Base-by-base conservation (phyloP, 2,329 filamentous ascomycete species). In the Blastomyces silverae region DNA sequence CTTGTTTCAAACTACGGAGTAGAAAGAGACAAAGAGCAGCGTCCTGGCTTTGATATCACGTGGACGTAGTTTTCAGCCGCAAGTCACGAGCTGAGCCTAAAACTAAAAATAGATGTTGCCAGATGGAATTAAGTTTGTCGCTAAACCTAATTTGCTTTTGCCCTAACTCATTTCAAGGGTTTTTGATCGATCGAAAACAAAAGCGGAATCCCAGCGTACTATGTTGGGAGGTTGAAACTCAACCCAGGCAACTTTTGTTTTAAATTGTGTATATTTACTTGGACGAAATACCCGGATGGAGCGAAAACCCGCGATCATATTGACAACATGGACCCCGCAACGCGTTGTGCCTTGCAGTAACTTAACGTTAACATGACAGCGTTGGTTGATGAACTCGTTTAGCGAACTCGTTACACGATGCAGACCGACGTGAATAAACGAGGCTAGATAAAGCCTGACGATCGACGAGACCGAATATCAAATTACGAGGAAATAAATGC, bases 21-120 rank as follows among this genome's bases (percentile, higher is more conserved):
- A n/a, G n/a, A 46, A 20, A 13, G 48, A 50, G 48, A 50, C 46
- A 57, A 13, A 46, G 13, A 25, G 34, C 7, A 39, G 8, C 34
- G 8, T 11, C 31, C 1, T 17, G 39, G 7, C 22, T 60, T 60
- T 48, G 42, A 50, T 61, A 48, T 61, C 58, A 61, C 58, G 58
- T 61, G 58, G 5, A 46, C 7, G 5, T n/a, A 46, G 44, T 17
- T 10, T 2, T 61, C 58, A 61, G 58, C 58, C 58, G 25, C 58
- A 61, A 61, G 58, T 61, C 58, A 61, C 58, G 58, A 25, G 58
- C 34, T 42, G 37, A 42, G 58, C 22, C 44, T 61, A 61, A 61
- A 61, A 44, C 25, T 61, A 61, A 61, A 61, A 61, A 61, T 61
- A 61, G 58, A 37, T 10, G 37, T 11, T 39, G 42, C 2, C 0